Evolutionary conservation across 805 yeast species (phyloP), one percentile per base, ranked within the genome.

Genomic region (Priceomyces fermenticarens): DNA sequence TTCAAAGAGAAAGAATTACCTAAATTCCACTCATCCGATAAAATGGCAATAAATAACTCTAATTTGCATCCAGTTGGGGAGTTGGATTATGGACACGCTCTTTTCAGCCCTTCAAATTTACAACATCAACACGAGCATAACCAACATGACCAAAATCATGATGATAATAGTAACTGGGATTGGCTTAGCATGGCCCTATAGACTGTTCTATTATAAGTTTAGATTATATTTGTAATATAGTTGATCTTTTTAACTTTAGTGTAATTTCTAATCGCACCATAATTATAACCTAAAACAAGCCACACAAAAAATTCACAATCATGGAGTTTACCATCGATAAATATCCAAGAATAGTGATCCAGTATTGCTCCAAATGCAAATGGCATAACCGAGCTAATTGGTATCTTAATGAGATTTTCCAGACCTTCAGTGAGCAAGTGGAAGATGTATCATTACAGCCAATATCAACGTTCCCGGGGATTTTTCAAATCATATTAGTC

Each of bases 301-400:
- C 9, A 29, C 12, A 29, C 4, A 9, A 29, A 29, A 9, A 5
- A 5, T 10, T 17, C n/a, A 32, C 13, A 23, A 39, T 39, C 39
- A 13, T 30, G 25, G 35, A 39, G 15, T 27, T 43, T 9, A n/a
- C 10, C 2, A 11, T 38, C 10, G 35, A 36, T 25, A 39, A 36
- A 31, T 80, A 71, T 43, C 93, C 95, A 2, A 67, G 80, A 33
- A 76, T 88, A 2, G 65, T 78, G 3, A 87, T 88, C 32, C 73
- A 77, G 49, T 88, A 83, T 62, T 88, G 97, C 57, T 83, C 85
- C 30, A 78, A 76, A 55, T 88, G 97, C 68, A 84, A 85, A 53
- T 88, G 97, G 97, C 85, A 85, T 52, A 74, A 87, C 35, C 67
- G 97, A 10, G 95, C 96, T 2, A 75, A 87, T 0, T 89, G 96